Conservation (phyloP, 2,329 filamentous ascomycete genomes). For the Nectriaceae sp. region DNA sequence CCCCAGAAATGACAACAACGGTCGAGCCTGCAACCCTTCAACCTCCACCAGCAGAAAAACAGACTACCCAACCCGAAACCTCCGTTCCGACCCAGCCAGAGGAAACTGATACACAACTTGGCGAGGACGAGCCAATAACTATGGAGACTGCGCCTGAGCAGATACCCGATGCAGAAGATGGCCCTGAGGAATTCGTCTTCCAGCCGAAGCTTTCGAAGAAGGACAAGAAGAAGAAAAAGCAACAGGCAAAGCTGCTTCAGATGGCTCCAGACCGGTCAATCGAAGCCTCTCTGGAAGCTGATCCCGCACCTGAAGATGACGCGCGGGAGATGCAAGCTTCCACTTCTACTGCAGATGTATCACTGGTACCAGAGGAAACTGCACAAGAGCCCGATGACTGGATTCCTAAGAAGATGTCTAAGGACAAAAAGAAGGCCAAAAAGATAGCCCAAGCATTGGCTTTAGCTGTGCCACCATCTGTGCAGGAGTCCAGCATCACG, state of each 20-base stretch:
- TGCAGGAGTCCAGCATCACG: neutral
- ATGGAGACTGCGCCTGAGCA: too few species aligned
- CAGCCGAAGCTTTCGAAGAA: conserved; percentile 29
- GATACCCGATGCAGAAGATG: too few species aligned
- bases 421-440: conserved; percentile 39
- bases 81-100: neutral
- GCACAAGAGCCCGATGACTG: conserved; percentile 11
- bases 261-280: neutral
- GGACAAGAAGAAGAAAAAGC: conserved; percentile 30
- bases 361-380: conserved; percentile 1
- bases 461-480: conserved; percentile 3
- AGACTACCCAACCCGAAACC: neutral
- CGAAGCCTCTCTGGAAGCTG: neutral
- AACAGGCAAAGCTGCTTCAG: conserved; percentile 4
- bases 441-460: conserved; percentile 28
- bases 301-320: neutral
- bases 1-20: too few species aligned
- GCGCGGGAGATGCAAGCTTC: neutral
- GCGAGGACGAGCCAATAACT: too few species aligned
- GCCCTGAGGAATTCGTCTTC: neutral
- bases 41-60: neutral
- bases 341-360: neutral
- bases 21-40: neutral
- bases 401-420: conserved; percentile 26
- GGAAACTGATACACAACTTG: neutral